Evolutionary conservation across 1,139 yeast species (phyloP), one percentile per base, ranked within the genome.

Genomic region (Magnusiomyces paraingens): DNA sequence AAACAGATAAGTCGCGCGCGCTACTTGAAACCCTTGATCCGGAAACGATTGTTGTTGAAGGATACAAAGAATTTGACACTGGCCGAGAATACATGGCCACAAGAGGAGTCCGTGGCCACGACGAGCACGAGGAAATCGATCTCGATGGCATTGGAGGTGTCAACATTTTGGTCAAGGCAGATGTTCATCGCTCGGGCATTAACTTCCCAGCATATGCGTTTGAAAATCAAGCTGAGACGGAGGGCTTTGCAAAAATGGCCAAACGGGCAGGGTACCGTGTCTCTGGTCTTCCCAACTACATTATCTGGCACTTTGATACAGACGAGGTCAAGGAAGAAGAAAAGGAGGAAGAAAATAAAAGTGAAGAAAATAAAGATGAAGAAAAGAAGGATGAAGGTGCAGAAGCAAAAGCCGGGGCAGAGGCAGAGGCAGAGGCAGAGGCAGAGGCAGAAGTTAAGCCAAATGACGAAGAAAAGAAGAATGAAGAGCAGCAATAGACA

Each of bases 121-220:
- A 84, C 65, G 82, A 80, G 5, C 70, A 82, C 59, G 90, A 84
- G 60, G 75, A 84, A 22, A 72, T 88, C 42, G 88, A 84, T 57
- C 70, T 89, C 55, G 96, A 89, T 67, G 96, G 96, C 57, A 87
- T 89, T 56, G 96, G 96, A 18, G 96, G 96, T 44, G 96, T 89
- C 43, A 85, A 91, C 0, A 87, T 89, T 57, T 71, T 89, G 55
- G 91, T 95, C 3, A 83, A 82, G 65, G 95, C 95, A 0, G 80
- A 79, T 59, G 81, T 86, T n/a, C 88, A 88, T 67, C 77, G 94
- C 61, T 80, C 80, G 57, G 96, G 96, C 46, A 86, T 84, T 29
- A 86, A 85, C 66, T 88, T 88, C 75, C 95, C 96, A 10, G 95
- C 95, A 2, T 88, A 86, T 65, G 84, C 96, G 44, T 88, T 87